These are phyloP conservation scores for Crithidia thermophila DNA, from an alignment of 208 protist species.

Conservation along the genomic window DNA sequence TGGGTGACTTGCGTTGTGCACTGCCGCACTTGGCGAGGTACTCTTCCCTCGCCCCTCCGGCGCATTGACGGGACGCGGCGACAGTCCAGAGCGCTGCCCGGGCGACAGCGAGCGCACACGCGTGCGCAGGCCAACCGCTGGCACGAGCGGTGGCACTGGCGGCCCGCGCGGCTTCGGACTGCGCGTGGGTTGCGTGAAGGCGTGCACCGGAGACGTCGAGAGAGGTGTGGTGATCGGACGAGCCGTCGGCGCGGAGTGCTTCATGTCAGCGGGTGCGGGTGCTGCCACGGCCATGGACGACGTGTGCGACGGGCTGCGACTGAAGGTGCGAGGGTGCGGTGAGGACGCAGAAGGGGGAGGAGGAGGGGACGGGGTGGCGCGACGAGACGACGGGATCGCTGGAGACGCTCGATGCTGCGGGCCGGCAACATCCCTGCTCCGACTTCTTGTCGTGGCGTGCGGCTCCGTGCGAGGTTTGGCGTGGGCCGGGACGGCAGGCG, in stretches of 20 bases:
- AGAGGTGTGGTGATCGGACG: neutral
- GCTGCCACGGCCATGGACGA: neutral
- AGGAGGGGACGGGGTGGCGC: neutral
- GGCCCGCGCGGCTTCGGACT: neutral
- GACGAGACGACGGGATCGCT: neutral
- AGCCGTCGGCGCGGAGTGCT: neutral
- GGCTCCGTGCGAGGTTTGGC: neutral
- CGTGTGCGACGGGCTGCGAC: constrained; percentile 4
- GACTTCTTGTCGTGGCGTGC: neutral
- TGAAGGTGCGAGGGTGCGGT: neutral
- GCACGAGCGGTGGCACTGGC: neutral
- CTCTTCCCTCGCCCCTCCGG: neutral
- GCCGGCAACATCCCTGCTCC: no score
- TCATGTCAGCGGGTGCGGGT: neutral
- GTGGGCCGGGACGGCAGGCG: neutral
- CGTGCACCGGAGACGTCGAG: neutral
- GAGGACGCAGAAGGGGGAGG: neutral
- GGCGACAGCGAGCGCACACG: constrained; percentile 6
- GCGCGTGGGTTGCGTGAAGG: neutral
- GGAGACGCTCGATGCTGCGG: no score
- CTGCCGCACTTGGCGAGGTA: neutral
- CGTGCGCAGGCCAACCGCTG: neutral
- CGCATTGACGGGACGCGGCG: neutral
- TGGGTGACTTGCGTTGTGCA: neutral
- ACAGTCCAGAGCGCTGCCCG: neutral